Evolutionary conservation across 495 filamentous ascomycete genomes (phyloP).

Genomic region (Xylaria longipes): DNA sequence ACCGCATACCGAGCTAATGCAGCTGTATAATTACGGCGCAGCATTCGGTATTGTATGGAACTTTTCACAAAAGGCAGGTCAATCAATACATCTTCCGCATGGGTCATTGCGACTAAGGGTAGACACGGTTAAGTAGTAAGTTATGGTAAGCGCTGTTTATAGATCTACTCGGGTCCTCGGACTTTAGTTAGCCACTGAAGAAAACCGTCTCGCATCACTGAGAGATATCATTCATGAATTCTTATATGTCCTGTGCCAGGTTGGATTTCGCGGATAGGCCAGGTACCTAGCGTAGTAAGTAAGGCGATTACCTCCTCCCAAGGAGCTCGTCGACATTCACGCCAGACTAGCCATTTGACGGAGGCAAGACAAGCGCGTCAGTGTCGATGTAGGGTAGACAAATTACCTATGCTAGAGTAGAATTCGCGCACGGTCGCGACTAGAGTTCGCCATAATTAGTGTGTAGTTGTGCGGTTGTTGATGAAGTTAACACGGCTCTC

Average conservation of each 20-base stretch:
- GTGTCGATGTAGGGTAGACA: background rate
- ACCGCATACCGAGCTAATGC: background rate
- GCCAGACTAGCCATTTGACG: too few species aligned
- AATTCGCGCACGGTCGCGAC: background rate
- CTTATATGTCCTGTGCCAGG: background rate
- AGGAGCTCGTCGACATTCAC: too few species aligned
- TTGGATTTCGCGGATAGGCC: background rate
- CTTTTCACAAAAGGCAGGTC: slow-evolving; percentile 7
- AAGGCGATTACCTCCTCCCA: too few species aligned
- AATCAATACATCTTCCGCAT: background rate
- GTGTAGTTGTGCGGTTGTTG: background rate
- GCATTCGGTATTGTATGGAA: background rate
- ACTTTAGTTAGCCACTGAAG: too few species aligned
- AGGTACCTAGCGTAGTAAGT: too few species aligned
- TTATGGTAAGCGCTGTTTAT: background rate
- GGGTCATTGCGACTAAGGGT: background rate
- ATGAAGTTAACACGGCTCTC: too few species aligned
- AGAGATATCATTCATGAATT: too few species aligned
- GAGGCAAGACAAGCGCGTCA: too few species aligned
- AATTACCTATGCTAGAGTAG: background rate
- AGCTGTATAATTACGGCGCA: background rate
- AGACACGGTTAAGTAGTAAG: background rate
- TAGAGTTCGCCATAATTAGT: background rate
- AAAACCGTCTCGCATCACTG: too few species aligned
- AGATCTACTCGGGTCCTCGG: background rate